phyloP scores from a whole-genome alignment of 2,329 filamentous ascomycete genomes.

The Hawksworthiomyces lignivorus region DNA sequence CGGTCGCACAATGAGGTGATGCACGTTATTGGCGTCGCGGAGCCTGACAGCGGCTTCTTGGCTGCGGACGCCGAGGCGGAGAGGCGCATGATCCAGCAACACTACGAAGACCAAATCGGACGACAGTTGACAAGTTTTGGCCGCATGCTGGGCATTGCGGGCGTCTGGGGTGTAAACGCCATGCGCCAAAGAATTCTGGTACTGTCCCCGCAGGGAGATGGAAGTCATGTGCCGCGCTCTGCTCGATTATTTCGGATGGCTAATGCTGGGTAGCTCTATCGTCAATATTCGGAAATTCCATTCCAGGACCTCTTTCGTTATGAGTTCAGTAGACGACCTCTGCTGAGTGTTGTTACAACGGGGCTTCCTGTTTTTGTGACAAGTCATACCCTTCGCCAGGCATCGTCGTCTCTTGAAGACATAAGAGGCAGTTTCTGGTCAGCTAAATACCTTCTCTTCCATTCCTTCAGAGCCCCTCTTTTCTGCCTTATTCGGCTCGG shows the following conservation, averaged over 20 bases:
- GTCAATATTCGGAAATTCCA: constrained; percentile 38
- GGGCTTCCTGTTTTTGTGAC: constrained; percentile 33
- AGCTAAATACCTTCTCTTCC: background rate
- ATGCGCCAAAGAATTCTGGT: constrained; percentile 49
- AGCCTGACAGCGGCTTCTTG: constrained; percentile 39
- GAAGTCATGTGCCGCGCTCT: no score
- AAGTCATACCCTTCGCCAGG: constrained; percentile 25
- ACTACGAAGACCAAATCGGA: constrained; percentile 41
- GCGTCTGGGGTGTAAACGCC: constrained; percentile 45
- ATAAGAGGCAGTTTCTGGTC: constrained; percentile 20
- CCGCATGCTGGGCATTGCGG: constrained; percentile 32
- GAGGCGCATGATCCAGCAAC: constrained; percentile 33
- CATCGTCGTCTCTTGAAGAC: constrained; percentile 15
- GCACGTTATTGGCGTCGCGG: constrained; percentile 54
- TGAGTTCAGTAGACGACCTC: constrained; percentile 27
- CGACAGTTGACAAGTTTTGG: constrained; percentile 27
- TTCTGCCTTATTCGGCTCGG: no score
- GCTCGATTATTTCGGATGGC: background rate
- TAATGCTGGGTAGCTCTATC: constrained; percentile 37
- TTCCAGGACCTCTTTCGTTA: constrained; percentile 36
- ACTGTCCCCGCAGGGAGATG: no score
- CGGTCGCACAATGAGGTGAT: constrained; percentile 57
- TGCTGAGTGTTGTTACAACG: constrained; percentile 25
- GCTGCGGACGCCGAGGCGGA: constrained; percentile 31
- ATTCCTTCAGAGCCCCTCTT: background rate